Conservation (phyloP, 2,329 filamentous ascomycete genomes). For the Grosmannia serpens region DNA sequence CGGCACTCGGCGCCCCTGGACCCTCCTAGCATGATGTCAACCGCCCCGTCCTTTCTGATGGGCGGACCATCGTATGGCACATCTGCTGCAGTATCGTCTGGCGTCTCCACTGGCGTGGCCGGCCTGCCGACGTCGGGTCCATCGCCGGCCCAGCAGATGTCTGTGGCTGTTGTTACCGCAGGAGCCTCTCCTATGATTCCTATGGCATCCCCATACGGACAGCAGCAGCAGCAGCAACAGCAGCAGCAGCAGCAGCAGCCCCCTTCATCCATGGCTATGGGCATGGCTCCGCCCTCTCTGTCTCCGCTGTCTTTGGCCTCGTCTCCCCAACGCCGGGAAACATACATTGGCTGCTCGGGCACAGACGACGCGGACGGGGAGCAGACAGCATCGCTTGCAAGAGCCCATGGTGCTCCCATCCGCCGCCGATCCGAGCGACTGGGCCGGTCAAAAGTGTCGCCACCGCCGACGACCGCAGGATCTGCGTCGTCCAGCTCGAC, state of each 20-base stretch:
- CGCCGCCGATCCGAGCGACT: neutral
- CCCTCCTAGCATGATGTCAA: neutral
- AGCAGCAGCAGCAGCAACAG: conserved; percentile 1
- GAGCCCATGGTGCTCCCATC: neutral
- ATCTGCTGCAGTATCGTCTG: neutral
- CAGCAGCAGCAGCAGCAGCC: neutral
- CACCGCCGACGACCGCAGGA: neutral
- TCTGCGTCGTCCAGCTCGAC: neutral
- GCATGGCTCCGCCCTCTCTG: conserved; percentile 1
- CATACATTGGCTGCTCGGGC: neutral
- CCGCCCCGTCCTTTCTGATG: neutral
- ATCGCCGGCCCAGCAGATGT: neutral
- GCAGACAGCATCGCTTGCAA: neutral
- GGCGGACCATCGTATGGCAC: neutral
- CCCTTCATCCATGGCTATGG: neutral
- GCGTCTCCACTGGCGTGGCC: neutral
- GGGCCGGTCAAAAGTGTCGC: neutral
- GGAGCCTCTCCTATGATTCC: neutral
- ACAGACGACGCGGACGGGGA: neutral
- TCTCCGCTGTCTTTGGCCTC: neutral
- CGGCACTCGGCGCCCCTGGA: neutral
- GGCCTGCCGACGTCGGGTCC: neutral
- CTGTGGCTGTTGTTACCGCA: neutral
- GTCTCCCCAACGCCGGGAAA: neutral
- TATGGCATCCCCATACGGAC: neutral